These are phyloP conservation scores for Candida boleticola DNA, from an alignment of 805 yeast genomes.

Conservation along the genomic window DNA sequence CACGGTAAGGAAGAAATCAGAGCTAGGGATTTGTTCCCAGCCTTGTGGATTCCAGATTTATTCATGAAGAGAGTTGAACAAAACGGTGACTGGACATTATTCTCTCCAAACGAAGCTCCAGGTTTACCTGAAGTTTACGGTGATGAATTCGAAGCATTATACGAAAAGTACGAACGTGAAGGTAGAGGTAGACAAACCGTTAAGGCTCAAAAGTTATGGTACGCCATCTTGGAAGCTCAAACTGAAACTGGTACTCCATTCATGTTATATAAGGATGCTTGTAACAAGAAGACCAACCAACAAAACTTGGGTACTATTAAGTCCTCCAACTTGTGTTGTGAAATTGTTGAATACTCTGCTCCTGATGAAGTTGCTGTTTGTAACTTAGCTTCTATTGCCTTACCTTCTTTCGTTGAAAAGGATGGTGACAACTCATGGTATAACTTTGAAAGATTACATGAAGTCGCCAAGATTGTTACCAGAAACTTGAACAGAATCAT, in stretches of 20 bases:
- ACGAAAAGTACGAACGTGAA: conserved; percentile 51
- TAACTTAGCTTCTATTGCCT: conserved; percentile 58
- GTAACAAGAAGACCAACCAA: conserved; percentile 58
- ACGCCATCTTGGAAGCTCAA: conserved; percentile 58
- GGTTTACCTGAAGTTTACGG: conserved; percentile 56
- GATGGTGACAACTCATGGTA: conserved; percentile 45
- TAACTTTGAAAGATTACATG: conserved; percentile 55
- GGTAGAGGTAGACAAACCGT: conserved; percentile 48
- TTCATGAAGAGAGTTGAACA: conserved; percentile 61
- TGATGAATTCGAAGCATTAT: conserved; percentile 52
- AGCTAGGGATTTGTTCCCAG: conserved; percentile 63
- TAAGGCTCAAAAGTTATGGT: conserved; percentile 63
- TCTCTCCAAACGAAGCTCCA: conserved; percentile 59
- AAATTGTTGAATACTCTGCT: conserved; percentile 58
- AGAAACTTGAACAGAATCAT: conserved; percentile 56
- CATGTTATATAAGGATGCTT: conserved; percentile 63
- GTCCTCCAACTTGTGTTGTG: conserved; percentile 62
- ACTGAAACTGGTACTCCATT: conserved; percentile 67
- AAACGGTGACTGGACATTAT: conserved; percentile 55
- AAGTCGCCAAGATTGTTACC: conserved; percentile 52
- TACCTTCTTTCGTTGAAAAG: conserved; percentile 53
- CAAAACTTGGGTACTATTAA: conserved; percentile 59
- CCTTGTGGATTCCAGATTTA: conserved; percentile 62
- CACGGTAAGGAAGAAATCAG: conserved; percentile 65
- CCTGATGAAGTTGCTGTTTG: conserved; percentile 62